Percentiles rank a stretch among this genome's conserved stretches.
Evolutionary conservation across 805 yeast genomes (phyloP).

Genomic region (Henningerozyma blattae): DNA sequence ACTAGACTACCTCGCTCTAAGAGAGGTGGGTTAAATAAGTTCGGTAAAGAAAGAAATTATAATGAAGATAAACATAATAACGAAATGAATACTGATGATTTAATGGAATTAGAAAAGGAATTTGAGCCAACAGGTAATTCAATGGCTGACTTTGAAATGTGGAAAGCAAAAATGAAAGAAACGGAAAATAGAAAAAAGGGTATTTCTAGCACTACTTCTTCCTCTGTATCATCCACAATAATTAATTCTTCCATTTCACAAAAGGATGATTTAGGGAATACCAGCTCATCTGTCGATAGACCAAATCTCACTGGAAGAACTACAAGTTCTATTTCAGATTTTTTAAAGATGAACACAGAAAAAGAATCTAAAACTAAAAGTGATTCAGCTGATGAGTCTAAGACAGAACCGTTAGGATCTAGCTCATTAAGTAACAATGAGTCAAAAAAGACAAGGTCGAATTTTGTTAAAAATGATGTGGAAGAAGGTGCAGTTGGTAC

Average conservation of each 20-base stretch:
- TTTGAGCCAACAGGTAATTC: conserved; percentile 25
- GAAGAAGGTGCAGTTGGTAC: background rate
- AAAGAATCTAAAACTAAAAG: conserved; percentile 2
- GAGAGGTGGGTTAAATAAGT: conserved; percentile 4
- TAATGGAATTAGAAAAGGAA: conserved; percentile 22
- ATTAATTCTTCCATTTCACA: background rate
- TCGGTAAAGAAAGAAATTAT: conserved; percentile 5
- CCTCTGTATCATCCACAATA: too few species aligned
- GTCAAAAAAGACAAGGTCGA: background rate
- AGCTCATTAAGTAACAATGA: background rate
- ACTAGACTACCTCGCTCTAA: conserved; percentile 4
- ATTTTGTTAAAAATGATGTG: conserved; percentile 1
- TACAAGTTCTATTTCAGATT: conserved; percentile 23
- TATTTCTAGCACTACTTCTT: conserved; percentile 5
- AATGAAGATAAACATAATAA: conserved; percentile 17
- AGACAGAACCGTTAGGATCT: background rate
- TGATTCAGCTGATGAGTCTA: background rate
- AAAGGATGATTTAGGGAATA: too few species aligned
- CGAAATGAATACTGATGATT: conserved; percentile 24
- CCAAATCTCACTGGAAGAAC: conserved; percentile 1
- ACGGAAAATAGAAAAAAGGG: conserved; percentile 26
- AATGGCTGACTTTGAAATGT: conserved; percentile 30
- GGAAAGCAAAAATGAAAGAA: conserved; percentile 28
- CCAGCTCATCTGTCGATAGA: too few species aligned
- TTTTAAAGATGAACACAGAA: conserved; percentile 9